phyloP scores from a whole-genome alignment of 2,329 filamentous ascomycete species.

The Aspergillus tubingensis region DNA sequence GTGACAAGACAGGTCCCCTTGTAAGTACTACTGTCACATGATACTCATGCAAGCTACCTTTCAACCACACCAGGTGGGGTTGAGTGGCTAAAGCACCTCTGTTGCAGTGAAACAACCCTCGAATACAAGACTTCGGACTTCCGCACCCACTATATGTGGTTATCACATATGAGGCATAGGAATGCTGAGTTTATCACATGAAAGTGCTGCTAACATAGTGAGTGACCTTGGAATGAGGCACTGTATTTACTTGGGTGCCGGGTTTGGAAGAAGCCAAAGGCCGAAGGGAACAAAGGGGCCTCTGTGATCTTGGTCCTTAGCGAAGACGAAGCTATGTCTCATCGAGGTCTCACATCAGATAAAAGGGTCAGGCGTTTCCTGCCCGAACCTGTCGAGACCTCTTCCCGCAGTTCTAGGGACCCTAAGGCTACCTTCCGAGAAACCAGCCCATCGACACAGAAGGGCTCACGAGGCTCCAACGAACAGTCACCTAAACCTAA shows the following conservation, averaged over 20 bases:
- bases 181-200: background rate
- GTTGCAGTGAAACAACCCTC: background rate
- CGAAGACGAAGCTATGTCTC: slow-evolving; percentile 8
- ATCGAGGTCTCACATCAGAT: background rate
- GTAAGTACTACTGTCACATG: background rate
- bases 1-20: background rate
- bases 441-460: background rate
- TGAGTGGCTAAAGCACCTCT: background rate
- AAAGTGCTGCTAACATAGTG: background rate
- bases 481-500: background rate
- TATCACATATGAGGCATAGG: background rate
- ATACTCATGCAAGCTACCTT: background rate
- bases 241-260: background rate
- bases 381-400: slow-evolving; percentile 48
- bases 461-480: background rate
- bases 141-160: background rate
- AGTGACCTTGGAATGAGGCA: background rate
- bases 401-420: slow-evolving; percentile 42
- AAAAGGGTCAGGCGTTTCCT: slow-evolving; percentile 34
- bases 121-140: background rate
- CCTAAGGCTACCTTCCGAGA: slow-evolving; percentile 2
- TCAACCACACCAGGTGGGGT: background rate
- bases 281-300: background rate
- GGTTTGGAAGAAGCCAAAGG: background rate
- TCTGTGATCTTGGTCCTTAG: background rate